Percentiles rank a stretch among this genome's conserved stretches.
Conservation (phyloP, 106 monocot genomes). For the Iris macrosiphon region DNA sequence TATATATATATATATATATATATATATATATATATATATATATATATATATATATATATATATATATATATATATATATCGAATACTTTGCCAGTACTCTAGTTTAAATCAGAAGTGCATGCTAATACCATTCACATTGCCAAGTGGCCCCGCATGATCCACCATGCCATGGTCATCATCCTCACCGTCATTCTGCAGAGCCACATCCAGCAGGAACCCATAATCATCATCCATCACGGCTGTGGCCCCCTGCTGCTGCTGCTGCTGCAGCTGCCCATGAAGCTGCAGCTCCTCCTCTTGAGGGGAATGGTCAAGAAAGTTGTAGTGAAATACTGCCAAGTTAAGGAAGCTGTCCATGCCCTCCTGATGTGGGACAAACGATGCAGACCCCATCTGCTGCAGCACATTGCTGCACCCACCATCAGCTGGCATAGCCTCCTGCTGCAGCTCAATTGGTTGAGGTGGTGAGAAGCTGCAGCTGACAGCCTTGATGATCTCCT, state of each 20-base stretch:
- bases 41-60: too few species aligned
- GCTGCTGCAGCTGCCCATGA: too few species aligned
- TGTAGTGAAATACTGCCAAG: constrained; percentile 9
- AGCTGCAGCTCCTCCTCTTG: constrained; percentile 4
- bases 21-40: too few species aligned
- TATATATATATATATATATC: too few species aligned
- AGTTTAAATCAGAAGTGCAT: too few species aligned
- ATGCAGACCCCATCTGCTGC: not conserved
- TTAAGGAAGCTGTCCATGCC: constrained; percentile 1
- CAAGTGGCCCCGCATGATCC: not conserved
- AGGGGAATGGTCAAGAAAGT: constrained; percentile 11
- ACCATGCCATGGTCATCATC: not conserved
- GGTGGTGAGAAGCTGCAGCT: not conserved
- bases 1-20: too few species aligned
- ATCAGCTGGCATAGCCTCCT: too few species aligned
- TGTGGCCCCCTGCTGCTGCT: not conserved
- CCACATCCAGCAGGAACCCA: constrained; percentile 9
- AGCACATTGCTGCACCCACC: not conserved
- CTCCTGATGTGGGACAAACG: constrained; percentile 1
- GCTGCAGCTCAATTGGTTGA: not conserved
- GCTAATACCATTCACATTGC: too few species aligned
- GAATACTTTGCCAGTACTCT: too few species aligned
- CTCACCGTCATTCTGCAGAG: not conserved
- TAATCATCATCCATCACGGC: not conserved
- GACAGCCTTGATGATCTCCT: not conserved